A percentile compares a stretch with the other conserved stretches of the same genome.
These are phyloP conservation scores for Bisporella sp. DNA, from an alignment of 2,329 filamentous ascomycete genomes.

Conservation along the genomic window DNA sequence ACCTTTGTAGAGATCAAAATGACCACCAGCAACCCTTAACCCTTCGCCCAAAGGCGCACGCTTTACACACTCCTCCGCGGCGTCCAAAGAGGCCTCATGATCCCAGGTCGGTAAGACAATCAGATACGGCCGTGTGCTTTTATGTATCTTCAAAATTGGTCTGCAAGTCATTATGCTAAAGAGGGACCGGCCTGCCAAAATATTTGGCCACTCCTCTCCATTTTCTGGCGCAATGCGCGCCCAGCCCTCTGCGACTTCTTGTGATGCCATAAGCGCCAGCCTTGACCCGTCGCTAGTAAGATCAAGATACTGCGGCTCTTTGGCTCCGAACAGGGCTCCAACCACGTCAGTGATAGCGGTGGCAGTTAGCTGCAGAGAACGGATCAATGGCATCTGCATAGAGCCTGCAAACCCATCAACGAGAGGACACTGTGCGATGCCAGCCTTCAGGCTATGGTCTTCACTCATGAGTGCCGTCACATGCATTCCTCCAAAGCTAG, in stretches of 20 bases:
- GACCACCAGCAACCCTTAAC: too few species aligned
- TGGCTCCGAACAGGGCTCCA: not conserved
- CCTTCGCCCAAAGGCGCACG: too few species aligned
- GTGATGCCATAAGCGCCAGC: not conserved
- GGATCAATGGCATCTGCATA: not conserved
- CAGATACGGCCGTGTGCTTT: too few species aligned
- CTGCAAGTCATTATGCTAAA: too few species aligned
- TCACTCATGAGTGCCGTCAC: not conserved
- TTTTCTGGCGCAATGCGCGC: not conserved
- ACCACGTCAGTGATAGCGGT: not conserved
- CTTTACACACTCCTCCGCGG: too few species aligned
- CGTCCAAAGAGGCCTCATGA: too few species aligned
- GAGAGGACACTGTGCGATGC: not conserved
- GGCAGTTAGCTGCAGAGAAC: not conserved
- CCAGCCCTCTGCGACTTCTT: conserved; percentile 1
- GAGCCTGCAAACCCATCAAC: not conserved
- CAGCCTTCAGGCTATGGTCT: not conserved
- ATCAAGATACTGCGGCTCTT: not conserved
- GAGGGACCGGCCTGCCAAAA: not conserved
- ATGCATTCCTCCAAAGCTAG: conserved; percentile 1
- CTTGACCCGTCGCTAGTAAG: not conserved
- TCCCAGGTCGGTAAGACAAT: too few species aligned
- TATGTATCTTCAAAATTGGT: too few species aligned
- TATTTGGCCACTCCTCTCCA: not conserved
- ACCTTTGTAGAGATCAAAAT: too few species aligned